Conservation (phyloP, 2,329 filamentous ascomycete genomes). For the Alternaria dauci region DNA sequence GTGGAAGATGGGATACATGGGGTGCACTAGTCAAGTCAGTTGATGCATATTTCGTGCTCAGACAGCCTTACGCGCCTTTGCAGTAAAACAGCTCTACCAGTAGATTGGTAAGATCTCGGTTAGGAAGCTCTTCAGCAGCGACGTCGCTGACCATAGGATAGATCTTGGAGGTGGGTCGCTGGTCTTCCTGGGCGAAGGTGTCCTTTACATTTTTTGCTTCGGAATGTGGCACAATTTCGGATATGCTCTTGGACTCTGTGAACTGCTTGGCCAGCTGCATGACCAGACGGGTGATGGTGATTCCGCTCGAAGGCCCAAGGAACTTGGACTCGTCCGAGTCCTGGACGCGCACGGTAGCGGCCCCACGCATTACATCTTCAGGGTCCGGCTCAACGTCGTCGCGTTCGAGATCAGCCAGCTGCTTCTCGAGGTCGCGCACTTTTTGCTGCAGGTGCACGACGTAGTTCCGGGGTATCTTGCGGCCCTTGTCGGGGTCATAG, state of each 20-base stretch:
- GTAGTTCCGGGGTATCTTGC: conserved; percentile 88
- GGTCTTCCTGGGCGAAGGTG: conserved; percentile 71
- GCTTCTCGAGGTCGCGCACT: conserved; percentile 80
- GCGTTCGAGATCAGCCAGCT: conserved; percentile 80
- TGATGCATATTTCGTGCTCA: conserved; percentile 7
- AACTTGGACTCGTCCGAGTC: conserved; percentile 90
- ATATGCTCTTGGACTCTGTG: conserved; percentile 88
- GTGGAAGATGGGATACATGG: conserved; percentile 87
- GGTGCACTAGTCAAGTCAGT: conserved; percentile 69
- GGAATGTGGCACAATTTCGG: conserved; percentile 85
- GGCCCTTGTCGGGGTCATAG: conserved; percentile 86
- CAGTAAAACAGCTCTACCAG: conserved; percentile 86
- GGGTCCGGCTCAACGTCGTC: conserved; percentile 74
- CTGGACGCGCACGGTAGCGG: conserved; percentile 83
- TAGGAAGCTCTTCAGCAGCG: conserved; percentile 78
- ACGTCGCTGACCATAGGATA: conserved; percentile 90
- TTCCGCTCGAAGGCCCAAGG: conserved; percentile 91
- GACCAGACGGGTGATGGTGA: conserved; percentile 90
- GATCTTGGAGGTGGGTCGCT: conserved; percentile 75
- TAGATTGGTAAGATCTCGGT: conserved; percentile 75
- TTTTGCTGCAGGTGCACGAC: conserved; percentile 90
- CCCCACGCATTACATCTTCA: conserved; percentile 86
- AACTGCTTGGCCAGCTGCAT: conserved; percentile 97
- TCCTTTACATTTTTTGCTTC: conserved; percentile 72
- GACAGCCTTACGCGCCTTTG: conserved; percentile 66